A percentile compares a stretch with the other conserved stretches of the same genome.
Evolutionary conservation across 257 asterid species (phyloP).

Genomic region (Lycium ferocissimum): DNA sequence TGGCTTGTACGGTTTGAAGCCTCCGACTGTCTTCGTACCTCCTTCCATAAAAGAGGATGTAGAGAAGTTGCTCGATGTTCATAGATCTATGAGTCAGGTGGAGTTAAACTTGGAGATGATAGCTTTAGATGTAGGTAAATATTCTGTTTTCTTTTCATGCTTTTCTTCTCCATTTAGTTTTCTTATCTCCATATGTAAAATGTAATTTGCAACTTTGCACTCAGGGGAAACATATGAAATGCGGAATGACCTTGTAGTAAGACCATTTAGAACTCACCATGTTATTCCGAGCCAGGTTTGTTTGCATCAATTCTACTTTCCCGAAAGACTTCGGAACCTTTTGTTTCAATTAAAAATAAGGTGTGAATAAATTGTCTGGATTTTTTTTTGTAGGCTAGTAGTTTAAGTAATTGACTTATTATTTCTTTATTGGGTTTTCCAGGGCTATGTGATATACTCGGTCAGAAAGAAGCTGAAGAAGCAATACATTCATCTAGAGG

Average conservation of each 20-base stretch:
- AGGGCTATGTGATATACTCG: conserved; percentile 97
- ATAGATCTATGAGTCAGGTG: conserved; percentile 80
- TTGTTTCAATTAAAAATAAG: background rate
- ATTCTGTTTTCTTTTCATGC: conserved; percentile 24
- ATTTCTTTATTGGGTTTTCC: conserved; percentile 31
- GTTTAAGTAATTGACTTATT: conserved; percentile 3
- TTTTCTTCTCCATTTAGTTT: conserved; percentile 19
- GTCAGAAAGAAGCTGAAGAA: conserved; percentile 90
- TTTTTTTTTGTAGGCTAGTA: background rate
- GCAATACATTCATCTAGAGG: conserved; percentile 81
- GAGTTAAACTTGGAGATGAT: conserved; percentile 82
- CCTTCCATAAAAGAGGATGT: conserved; percentile 87
- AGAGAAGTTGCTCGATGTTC: conserved; percentile 73
- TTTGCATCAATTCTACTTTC: background rate
- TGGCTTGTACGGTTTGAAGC: conserved; percentile 82
- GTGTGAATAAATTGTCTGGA: background rate
- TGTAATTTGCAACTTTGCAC: conserved; percentile 22
- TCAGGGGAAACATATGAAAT: conserved; percentile 98
- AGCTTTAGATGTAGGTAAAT: conserved; percentile 85
- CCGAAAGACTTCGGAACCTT: background rate
- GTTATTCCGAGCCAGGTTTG: conserved; percentile 92
- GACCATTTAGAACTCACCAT: conserved; percentile 88
- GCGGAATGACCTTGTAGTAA: conserved; percentile 93
- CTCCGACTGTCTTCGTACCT: conserved; percentile 91
- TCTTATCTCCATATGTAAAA: conserved; percentile 30